Conservation (phyloP, 768 basidiomycete species). For the Suillus bovinus region DNA sequence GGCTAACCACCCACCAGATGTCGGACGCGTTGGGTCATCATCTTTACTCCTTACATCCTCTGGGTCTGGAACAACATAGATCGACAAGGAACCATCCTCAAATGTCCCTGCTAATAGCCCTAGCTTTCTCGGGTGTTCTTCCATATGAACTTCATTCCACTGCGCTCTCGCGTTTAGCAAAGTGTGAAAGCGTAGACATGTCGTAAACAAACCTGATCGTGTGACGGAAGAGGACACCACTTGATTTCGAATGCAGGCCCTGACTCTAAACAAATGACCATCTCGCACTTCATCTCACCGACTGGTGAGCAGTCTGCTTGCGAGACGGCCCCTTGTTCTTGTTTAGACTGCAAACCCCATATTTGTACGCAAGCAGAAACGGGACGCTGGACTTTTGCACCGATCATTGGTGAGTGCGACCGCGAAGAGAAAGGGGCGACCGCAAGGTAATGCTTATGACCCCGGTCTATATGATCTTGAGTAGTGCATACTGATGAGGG, state of each 20-base stretch:
- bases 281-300: conserved; percentile 64
- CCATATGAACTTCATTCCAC: conserved; percentile 23
- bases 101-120: conserved; percentile 86
- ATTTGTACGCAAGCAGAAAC: conserved; percentile 78
- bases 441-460: conserved; percentile 78
- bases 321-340: conserved; percentile 28
- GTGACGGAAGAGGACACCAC: conserved; percentile 91
- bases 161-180: conserved; percentile 15
- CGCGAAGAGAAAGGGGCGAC: conserved; percentile 72
- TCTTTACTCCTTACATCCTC: conserved; percentile 39
- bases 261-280: conserved; percentile 82
- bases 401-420: conserved; percentile 65
- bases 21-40: conserved; percentile 35
- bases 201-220: conserved; percentile 50
- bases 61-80: conserved; percentile 83
- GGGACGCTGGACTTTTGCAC: conserved; percentile 55
- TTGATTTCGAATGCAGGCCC: conserved; percentile 81
- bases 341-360: conserved; percentile 57
- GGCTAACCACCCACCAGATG: conserved; percentile 49
- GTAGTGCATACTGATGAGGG: background rate
- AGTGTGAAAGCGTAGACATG: background rate
- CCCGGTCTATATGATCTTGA: conserved; percentile 41
- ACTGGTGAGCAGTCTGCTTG: conserved; percentile 18
- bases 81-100: conserved; percentile 79
- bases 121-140: conserved; percentile 51